These are phyloP conservation scores for Curvularia verruculosa DNA, from an alignment of 2,329 filamentous ascomycete genomes.

Conservation along the genomic window DNA sequence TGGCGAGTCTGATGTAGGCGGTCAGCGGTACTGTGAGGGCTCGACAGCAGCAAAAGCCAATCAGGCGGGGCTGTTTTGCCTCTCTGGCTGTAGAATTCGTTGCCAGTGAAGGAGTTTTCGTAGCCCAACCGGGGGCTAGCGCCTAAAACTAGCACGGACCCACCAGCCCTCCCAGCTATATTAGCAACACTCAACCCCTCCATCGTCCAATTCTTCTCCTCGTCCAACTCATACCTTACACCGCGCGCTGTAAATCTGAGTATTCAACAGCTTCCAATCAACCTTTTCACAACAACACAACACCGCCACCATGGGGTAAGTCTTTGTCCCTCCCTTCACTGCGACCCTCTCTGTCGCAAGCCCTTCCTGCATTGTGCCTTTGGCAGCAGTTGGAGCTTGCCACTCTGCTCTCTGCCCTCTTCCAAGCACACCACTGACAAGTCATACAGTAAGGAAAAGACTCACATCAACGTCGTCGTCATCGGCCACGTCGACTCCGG, in stretches of 20 bases:
- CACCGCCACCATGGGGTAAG: slow-evolving; percentile 68
- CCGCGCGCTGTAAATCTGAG: slow-evolving; percentile 21
- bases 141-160: slow-evolving; percentile 15
- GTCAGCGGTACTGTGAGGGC: slow-evolving; percentile 17
- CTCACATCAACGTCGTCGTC: slow-evolving; percentile 94
- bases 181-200: slow-evolving; percentile 16
- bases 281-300: slow-evolving; percentile 38
- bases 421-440: slow-evolving; percentile 40
- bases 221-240: slow-evolving; percentile 23
- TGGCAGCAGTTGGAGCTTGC: slow-evolving; percentile 1
- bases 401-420: neutral
- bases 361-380: slow-evolving; percentile 6
- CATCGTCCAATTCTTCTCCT: slow-evolving; percentile 18
- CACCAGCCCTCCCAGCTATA: slow-evolving; percentile 17
- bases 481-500: slow-evolving; percentile 99
- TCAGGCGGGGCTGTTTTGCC: slow-evolving; percentile 17
- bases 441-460: slow-evolving; percentile 82
- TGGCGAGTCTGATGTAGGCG: slow-evolving; percentile 27
- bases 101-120: slow-evolving; percentile 24
- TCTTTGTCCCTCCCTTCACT: slow-evolving; percentile 33
- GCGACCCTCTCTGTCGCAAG: slow-evolving; percentile 7
- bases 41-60: slow-evolving; percentile 16
- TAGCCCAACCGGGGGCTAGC: slow-evolving; percentile 23
- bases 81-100: slow-evolving; percentile 16
- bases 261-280: slow-evolving; percentile 41